These are phyloP conservation scores for Scutellaria barbata DNA, from an alignment of 257 asterid species.

Conservation along the genomic window DNA sequence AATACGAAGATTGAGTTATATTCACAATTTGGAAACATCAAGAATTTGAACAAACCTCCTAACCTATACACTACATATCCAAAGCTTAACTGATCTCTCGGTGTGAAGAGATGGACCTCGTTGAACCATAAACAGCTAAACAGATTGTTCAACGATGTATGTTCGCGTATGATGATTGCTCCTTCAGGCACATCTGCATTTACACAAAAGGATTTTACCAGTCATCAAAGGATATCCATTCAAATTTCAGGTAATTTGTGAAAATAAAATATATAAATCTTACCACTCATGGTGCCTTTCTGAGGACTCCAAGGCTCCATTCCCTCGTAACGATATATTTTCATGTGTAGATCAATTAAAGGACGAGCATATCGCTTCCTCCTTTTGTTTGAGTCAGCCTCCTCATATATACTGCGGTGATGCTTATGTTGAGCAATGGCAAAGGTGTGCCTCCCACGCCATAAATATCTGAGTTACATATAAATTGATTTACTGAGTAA, in stretches of 20 bases:
- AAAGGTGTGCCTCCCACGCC: conserved; percentile 92
- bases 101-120: conserved; percentile 92
- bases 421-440: conserved; percentile 98
- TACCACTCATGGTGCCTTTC: conserved; percentile 74
- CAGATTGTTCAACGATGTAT: conserved; percentile 73
- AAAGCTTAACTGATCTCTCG: conserved; percentile 96
- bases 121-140: conserved; percentile 99
- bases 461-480: conserved; percentile 62
- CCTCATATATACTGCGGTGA: conserved; percentile 76
- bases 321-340: conserved; percentile 83
- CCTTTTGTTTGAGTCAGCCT: conserved; percentile 92
- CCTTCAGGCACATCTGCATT: conserved; percentile 97
- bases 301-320: conserved; percentile 81
- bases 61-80: conserved; percentile 89
- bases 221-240: background rate
- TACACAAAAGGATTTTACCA: background rate
- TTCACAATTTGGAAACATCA: conserved; percentile 96
- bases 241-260: background rate
- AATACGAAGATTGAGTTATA: conserved; percentile 78
- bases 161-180: conserved; percentile 91
- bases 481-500: background rate
- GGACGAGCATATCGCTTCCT: conserved; percentile 98
- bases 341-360: conserved; percentile 86
- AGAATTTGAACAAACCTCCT: conserved; percentile 61
- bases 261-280: conserved; percentile 17